A percentile compares a stretch with the other conserved stretches of the same genome.
Evolutionary conservation across 441 rosid species (phyloP).

Genomic region (Adansonia rubrostipa): DNA sequence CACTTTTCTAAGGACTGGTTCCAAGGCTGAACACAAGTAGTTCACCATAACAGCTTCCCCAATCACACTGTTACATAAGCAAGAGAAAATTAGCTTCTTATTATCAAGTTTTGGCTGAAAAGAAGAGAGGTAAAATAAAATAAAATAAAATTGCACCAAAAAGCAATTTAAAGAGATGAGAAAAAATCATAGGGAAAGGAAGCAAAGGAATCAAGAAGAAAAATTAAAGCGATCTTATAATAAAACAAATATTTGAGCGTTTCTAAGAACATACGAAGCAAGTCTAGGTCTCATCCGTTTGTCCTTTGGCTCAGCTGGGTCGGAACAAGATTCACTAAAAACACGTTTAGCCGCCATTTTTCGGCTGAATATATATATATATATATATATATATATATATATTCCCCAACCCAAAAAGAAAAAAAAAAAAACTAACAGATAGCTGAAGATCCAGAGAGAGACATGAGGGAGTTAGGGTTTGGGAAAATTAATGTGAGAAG

Average conservation of each 20-base stretch:
- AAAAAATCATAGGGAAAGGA: too few relatives aligned
- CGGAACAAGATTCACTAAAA: slow-evolving; percentile 33
- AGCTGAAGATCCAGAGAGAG: too few relatives aligned
- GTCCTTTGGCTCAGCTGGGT: slow-evolving; percentile 39
- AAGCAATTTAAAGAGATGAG: too few relatives aligned
- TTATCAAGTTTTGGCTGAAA: background rate
- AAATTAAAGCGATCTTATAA: too few relatives aligned
- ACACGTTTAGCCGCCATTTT: slow-evolving; percentile 55
- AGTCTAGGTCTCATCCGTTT: slow-evolving; percentile 46
- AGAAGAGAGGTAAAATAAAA: background rate
- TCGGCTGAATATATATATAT: background rate
- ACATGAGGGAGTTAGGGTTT: too few relatives aligned
- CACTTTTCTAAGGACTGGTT: slow-evolving; percentile 67
- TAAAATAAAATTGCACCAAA: slow-evolving; percentile 13
- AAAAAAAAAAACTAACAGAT: background rate
- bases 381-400: too few relatives aligned
- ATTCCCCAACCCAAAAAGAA: background rate
- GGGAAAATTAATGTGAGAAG: background rate
- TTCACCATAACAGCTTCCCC: slow-evolving; percentile 52
- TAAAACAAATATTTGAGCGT: too few relatives aligned
- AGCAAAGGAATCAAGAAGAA: background rate
- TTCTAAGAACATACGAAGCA: slow-evolving; percentile 49
- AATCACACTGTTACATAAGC: slow-evolving; percentile 45
- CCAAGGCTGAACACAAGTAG: slow-evolving; percentile 45
- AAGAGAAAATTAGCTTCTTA: background rate